Evolutionary conservation across 768 basidiomycete genomes (phyloP), one percentile per base, ranked within the genome.

Genomic region (Termitomyces sp.): DNA sequence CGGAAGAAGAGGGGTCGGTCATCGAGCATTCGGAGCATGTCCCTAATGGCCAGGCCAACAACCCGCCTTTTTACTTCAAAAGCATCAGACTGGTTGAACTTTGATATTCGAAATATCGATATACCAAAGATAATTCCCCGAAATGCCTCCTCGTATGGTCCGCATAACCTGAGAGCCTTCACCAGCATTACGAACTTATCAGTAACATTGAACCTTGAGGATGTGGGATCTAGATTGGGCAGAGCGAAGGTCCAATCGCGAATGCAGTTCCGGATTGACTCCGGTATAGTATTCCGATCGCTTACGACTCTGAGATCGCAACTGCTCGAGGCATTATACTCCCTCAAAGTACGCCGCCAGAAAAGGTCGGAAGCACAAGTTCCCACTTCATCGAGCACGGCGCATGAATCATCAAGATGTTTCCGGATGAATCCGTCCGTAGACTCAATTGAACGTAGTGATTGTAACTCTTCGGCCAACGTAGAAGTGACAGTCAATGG

Each of bases 351-450:
- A 42, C 76, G 77, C 59, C 84, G 76, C 89, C 87, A 91, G 48
- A 86, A 71, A 35, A 89, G 70, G 61, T 91, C 87, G 37, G 84
- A 76, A 47, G 86, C 89, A 60, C 85, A 90, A 37, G 77, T 61
- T 7, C 90, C 90, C 30, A 91, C 65, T 63, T 88, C 82, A 27
- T 67, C 64, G 35, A 79, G 67, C 19, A 76, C 76, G 61, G 70
- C 66, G 19, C 73, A 75, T 11, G 84, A 80, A 27, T 76, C 72
- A 42, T 66, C 71, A 64, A 83, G 81, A 41, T 82, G 67, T 35
- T 70, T 73, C 43, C 61, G 68, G 56, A 76, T 75, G 30, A 75
- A 58, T 6, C 21, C 9, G 7, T 42, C 44, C 16, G 37, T 17
- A 12, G 63, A 48, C 48, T 75, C 76, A 25, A 66, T 67, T 4